A percentile compares a stretch with the other conserved stretches of the same genome.
Evolutionary conservation across 2,329 filamentous ascomycete species (phyloP).

Genomic region (Cladosporium sp.): DNA sequence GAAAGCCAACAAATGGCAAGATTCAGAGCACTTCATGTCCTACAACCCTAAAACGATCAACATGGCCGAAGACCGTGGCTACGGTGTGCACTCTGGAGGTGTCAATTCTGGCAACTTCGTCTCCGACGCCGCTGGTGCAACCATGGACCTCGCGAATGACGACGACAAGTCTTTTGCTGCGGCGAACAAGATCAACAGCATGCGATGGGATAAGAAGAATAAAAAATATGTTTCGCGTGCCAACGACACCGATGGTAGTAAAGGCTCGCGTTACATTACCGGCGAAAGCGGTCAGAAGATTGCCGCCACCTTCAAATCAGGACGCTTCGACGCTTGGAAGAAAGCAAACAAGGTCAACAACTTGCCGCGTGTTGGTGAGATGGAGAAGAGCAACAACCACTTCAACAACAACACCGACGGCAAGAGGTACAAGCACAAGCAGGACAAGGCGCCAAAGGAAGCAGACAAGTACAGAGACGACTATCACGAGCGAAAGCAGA

Average conservation of each 20-base stretch:
- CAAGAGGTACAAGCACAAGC: slow-evolving; percentile 75
- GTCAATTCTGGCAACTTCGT: slow-evolving; percentile 68
- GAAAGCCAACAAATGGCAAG: slow-evolving; percentile 58
- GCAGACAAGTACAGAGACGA: slow-evolving; percentile 91
- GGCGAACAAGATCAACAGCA: slow-evolving; percentile 60
- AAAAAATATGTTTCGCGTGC: slow-evolving; percentile 89
- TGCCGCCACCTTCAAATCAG: slow-evolving; percentile 85
- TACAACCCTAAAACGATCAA: slow-evolving; percentile 81
- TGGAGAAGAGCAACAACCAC: slow-evolving; percentile 49
- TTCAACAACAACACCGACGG: slow-evolving; percentile 35
- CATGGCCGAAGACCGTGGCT: slow-evolving; percentile 81
- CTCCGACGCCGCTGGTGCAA: slow-evolving; percentile 75
- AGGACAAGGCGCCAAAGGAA: slow-evolving; percentile 82
- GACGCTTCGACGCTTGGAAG: slow-evolving; percentile 89
- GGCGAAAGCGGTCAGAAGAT: slow-evolving; percentile 96
- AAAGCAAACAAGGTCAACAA: slow-evolving; percentile 75
- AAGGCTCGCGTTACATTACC: slow-evolving; percentile 63
- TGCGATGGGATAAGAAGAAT: slow-evolving; percentile 96
- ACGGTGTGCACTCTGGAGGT: slow-evolving; percentile 78
- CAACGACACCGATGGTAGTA: slow-evolving; percentile 92
- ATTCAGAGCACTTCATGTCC: slow-evolving; percentile 91
- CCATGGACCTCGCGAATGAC: slow-evolving; percentile 91
- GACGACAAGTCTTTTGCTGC: slow-evolving; percentile 78
- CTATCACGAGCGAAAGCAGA: slow-evolving; percentile 85
- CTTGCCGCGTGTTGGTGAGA: slow-evolving; percentile 76